Percentiles rank a stretch among this genome's conserved stretches.
phyloP scores from a whole-genome alignment of 768 basidiomycete species.

The Lactarius akahatsu region DNA sequence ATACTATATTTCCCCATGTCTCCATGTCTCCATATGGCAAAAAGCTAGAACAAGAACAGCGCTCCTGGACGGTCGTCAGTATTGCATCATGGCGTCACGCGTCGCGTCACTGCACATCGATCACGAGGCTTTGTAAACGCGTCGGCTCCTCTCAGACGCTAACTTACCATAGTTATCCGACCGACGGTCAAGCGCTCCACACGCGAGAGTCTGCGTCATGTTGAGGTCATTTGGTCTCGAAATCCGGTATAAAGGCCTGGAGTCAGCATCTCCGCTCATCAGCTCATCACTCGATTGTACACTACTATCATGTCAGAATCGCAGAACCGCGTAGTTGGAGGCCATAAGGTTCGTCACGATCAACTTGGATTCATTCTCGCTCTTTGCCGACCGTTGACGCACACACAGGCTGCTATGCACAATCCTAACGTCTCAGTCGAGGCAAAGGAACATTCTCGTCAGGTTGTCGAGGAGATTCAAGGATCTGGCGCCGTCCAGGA shows the following conservation, averaged over 20 bases:
- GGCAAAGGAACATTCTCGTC: constrained; percentile 36
- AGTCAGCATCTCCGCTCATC: not conserved
- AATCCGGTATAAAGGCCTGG: not conserved
- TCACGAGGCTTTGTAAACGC: not conserved
- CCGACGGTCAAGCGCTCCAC: no score
- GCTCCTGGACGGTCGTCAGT: no score
- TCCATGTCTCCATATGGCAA: constrained; percentile 5
- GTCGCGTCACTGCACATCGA: not conserved
- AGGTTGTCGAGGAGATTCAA: constrained; percentile 31
- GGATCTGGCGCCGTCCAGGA: constrained; percentile 23
- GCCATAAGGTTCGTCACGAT: constrained; percentile 9
- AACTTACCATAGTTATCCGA: no score
- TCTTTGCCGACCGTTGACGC: not conserved
- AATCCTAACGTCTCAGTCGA: constrained; percentile 37
- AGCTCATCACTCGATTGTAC: not conserved
- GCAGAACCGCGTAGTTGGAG: constrained; percentile 14
- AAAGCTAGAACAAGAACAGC: not conserved
- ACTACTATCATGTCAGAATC: not conserved
- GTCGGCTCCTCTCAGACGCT: not conserved
- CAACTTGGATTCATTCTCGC: not conserved
- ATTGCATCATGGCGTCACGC: not conserved
- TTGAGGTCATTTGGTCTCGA: constrained; percentile 3
- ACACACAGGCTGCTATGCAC: constrained; percentile 33
- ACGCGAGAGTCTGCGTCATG: constrained; percentile 3
- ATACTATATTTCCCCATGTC: not conserved